Evolutionary conservation across 306 rosid genomes (phyloP).

Genomic region (Amphicarpaea edgeworthii): DNA sequence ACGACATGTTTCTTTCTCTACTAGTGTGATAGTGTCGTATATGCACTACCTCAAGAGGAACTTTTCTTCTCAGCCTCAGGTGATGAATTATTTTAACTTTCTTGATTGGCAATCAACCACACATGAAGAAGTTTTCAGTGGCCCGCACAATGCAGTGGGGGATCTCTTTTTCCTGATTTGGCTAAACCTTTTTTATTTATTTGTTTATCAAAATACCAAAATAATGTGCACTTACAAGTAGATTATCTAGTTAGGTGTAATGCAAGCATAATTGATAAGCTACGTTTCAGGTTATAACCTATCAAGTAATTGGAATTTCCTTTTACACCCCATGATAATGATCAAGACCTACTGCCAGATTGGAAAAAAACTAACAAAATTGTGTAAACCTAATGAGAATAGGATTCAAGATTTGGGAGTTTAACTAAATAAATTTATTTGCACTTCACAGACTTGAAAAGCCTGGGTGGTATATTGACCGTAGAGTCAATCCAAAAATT

Average conservation of each 20-base stretch:
- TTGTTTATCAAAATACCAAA: no score
- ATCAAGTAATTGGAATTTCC: slow-evolving; percentile 3
- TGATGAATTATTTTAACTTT: slow-evolving; percentile 58
- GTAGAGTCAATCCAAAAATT: slow-evolving; percentile 40
- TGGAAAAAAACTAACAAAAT: slow-evolving; percentile 32
- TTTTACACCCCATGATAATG: slow-evolving; percentile 6
- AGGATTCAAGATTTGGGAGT: slow-evolving; percentile 36
- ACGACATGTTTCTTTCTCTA: background rate
- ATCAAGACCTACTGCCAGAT: background rate
- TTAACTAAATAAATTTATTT: slow-evolving; percentile 33
- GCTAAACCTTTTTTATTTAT: slow-evolving; percentile 50
- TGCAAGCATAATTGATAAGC: slow-evolving; percentile 27
- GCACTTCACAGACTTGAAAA: slow-evolving; percentile 28
- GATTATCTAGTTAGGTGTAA: slow-evolving; percentile 22
- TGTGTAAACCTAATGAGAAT: slow-evolving; percentile 31
- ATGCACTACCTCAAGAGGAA: background rate
- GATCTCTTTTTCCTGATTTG: slow-evolving; percentile 73
- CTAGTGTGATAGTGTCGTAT: background rate
- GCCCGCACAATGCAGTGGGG: slow-evolving; percentile 68
- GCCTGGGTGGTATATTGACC: slow-evolving; percentile 35
- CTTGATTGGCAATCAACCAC: slow-evolving; percentile 57
- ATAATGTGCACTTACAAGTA: slow-evolving; percentile 7
- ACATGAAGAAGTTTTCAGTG: slow-evolving; percentile 76
- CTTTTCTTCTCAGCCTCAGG: background rate
- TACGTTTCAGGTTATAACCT: slow-evolving; percentile 23